Base-by-base conservation (phyloP, 1,284 basidiomycete species). In the Trichosporon ovoides region DNA sequence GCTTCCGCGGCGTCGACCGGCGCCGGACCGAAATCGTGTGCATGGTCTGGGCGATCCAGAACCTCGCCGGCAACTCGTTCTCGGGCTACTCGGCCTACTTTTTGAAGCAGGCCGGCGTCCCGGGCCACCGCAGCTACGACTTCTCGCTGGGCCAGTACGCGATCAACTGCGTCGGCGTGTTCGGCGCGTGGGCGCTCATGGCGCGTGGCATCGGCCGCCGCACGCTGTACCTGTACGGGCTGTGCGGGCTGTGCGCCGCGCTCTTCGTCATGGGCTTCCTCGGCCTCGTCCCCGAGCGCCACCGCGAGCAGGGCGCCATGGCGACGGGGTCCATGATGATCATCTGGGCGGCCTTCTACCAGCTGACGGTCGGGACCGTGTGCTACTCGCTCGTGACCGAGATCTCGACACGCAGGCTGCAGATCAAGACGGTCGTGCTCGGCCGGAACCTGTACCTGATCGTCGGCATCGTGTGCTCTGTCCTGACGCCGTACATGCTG, bases 341-440 rank as follows among this genome's bases (percentile, higher is more conserved):
- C 46, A 68, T 77, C 55, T 79, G 78, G 72, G 76, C 78, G 9
- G 50, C 68, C 11, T 70, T 73, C 62, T 77, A 75, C 62, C 73
- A 77, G 61, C 63, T 71, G 55, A 72, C 74, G 1, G 72, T 78
- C 36, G 76, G 74, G 38, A 68, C 60, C 51, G 69, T 76, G 6
- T 67, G 64, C 51, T 73, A 73, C 65, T 58, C 57, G 38, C 68
- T 81, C 51, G 79, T 81, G 9, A 76, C 79, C 16, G 81, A 82
- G 56, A 68, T 81, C 40, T 71, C 77, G 0, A 77, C 80, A n/a
- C 77, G 78, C 18, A 74, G 80, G 22, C 73, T 81, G 6, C 71
- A 78, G 48, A 77, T 80, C 64, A 83, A 83, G 73, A 80, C 81
- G 2, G 76, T 83, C 61, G 82, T 79, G 0, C 73, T 83, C 22